Evolutionary conservation across 129 eudicot genomes (phyloP), one percentile per base, ranked within the genome.

Genomic region (Lactuca sativa): DNA sequence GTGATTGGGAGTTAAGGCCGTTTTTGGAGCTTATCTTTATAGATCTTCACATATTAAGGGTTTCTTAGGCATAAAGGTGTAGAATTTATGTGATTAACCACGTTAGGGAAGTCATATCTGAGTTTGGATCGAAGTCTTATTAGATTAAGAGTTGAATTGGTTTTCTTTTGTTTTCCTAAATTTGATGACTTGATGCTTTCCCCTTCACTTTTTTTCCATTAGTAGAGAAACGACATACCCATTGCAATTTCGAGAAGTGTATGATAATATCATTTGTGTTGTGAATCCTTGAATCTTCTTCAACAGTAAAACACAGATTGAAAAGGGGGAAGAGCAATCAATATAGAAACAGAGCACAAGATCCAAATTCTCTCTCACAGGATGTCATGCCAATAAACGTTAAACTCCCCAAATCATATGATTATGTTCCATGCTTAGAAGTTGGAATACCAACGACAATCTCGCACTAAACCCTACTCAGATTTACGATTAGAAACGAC

Each of bases 151-250:
- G 30, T 1, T 25, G 30, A 25, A 25, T 25, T 25, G 30, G 30
- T 25, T 25, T 25, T 25, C 30, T 25, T 25, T 25, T 25, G 1
- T 2, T 25, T 25, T 25, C 30, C 30, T 25, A 25, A 25, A 25
- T 25, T 25, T 25, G 30, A 25, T 25, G 30, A 25, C 30, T 25
- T 25, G 30, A 25, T 25, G 30, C 30, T 25, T 25, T 25, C 2
- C 30, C 30, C 30, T 25, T 25, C 30, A 1, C 30, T 25, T 25
- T 25, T 25, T 25, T 25, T 25, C 30, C 30, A 0, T 38, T 48
- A 25, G 5, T 47, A 43, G 31, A 54, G 43, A 76, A 59, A 47
- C 51, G 61, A 78, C 86, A 32, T 88, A 88, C 95, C 95, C 92
- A 91, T 88, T 70, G 60, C 54, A 62, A 76, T 66, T 83, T 15